phyloP scores from a whole-genome alignment of 805 yeast genomes.

The Candida chauliodis region DNA sequence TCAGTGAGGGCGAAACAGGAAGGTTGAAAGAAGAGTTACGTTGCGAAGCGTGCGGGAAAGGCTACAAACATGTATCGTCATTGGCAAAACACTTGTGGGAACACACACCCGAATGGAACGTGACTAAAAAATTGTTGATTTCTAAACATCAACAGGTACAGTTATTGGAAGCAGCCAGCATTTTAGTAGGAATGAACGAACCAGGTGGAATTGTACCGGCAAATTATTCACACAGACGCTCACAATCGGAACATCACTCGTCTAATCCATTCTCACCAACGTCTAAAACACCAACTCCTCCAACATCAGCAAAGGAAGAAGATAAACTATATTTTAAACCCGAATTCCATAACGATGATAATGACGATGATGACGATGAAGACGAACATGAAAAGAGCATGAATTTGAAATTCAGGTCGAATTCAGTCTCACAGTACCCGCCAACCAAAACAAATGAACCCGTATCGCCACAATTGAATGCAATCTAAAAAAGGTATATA shows the following conservation, averaged over 20 bases:
- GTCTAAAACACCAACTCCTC: slow-evolving; percentile 15
- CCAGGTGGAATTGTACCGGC: background rate
- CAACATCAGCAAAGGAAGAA: slow-evolving; percentile 12
- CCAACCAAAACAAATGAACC: slow-evolving; percentile 23
- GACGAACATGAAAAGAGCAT: background rate
- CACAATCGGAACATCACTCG: slow-evolving; percentile 1
- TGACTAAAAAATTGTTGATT: slow-evolving; percentile 73
- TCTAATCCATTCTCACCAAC: slow-evolving; percentile 9
- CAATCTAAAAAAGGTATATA: too few species aligned
- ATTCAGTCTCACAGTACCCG: slow-evolving; percentile 45
- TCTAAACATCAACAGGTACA: slow-evolving; percentile 90
- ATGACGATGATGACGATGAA: slow-evolving; percentile 1
- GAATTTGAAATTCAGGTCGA: slow-evolving; percentile 24
- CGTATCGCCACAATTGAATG: slow-evolving; percentile 2
- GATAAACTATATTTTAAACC: slow-evolving; percentile 3
- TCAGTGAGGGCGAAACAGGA: slow-evolving; percentile 84
- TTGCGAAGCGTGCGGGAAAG: slow-evolving; percentile 91
- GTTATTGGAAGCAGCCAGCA: slow-evolving; percentile 72
- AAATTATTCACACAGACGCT: slow-evolving; percentile 1
- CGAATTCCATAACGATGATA: background rate
- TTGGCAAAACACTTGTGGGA: slow-evolving; percentile 90
- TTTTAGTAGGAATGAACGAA: slow-evolving; percentile 71
- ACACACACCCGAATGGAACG: slow-evolving; percentile 92
- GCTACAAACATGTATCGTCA: slow-evolving; percentile 85
- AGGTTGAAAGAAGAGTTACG: slow-evolving; percentile 77